Base-by-base conservation (phyloP, 805 yeast species). In the Candida sakaeoensis region DNA sequence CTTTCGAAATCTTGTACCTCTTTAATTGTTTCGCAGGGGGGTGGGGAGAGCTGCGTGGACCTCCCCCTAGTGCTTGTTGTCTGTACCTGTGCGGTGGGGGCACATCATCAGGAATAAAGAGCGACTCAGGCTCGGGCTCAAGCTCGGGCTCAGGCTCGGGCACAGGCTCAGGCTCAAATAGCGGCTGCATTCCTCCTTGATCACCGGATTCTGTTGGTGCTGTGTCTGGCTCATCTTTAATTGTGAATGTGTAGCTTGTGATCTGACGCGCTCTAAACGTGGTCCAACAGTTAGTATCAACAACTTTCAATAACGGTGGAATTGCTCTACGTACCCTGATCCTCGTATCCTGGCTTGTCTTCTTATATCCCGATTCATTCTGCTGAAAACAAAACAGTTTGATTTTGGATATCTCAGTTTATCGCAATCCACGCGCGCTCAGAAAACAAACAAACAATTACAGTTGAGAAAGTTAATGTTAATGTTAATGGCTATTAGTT, bases 271-370 rank as follows among this genome's bases (percentile, higher is more conserved):
- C 33, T 16, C 42, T 39, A 18, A 8, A 18, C n/a, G n/a, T n/a
- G n/a, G n/a, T n/a, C n/a, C n/a, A n/a, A 17, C 8, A 14, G 40
- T 37, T 37, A 29, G 31, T 18, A 23, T 27, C 9, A n/a, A 27
- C 8, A 12, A 13, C 14, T 27, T n/a, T n/a, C n/a, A n/a, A n/a
- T n/a, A n/a, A n/a, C n/a, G n/a, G n/a, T n/a, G n/a, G n/a, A 36
- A 33, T 21, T 13, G 8, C 33, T 8, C 17, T 9, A 64, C 74
- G 49, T 68, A 66, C 72, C 68, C 72, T 16, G 71, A 59, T 17
- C 74, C 74, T 34, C 72, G 53, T 19, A 60, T 49, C 24, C 73
- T 53, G 28, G 67, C 52, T 43, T 65, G 62, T 19, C 54, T 44
- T 41, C 42, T 27, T 8, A 39, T 21, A 8, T 23, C 14, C 31